Evolutionary conservation across 345 rosid species (phyloP), one percentile per base, ranked within the genome.

Genomic region (Salix suchowensis): DNA sequence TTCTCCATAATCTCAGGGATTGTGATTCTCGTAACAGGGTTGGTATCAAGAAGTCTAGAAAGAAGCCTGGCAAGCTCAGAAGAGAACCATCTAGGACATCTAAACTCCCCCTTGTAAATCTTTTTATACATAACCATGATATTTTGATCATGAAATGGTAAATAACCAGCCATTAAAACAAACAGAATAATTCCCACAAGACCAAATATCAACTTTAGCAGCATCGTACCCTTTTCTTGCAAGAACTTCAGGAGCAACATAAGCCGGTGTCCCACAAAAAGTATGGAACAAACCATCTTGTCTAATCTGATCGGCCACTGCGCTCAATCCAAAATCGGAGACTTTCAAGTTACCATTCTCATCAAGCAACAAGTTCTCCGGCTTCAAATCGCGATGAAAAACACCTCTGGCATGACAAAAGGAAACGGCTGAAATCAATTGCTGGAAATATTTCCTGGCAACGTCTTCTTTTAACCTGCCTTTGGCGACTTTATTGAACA

Each of bases 1-100:
- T 73, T 73, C 70, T 83, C 82, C 85, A 83, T 83, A 23, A 83
- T 48, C 21, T 79, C 85, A 4, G 80, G 76, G 28, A 83, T 68
- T 2, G 85, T 76, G 2, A 76, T 70, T 65, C 82, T 62, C 2
- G 78, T 69, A 39, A 68, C 82, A 7, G 78, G 78, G 9, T 79
- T 74, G 10, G 58, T 79, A 19, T 79, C 78, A 4, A 79, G 71
- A 65, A 79, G 78, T 34, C 23, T 70, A 4, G 46, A 14, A 2
- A 79, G 67, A 34, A 79, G 75, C 70, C 52, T 74, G 28, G 21
- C 30, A 13, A 79, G 71, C 71, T 79, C 82, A 36, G 75, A 74
- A 26, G 82, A 79, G 36, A 74, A 79, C 82, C 82, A 79, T 28
- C 75, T 74, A 30, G 82, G 82, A 52, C 82, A 70, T 50, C 78